A percentile compares a stretch with the other conserved stretches of the same genome.
Conservation (phyloP, 768 basidiomycete species). For the Panellus pusillus region DNA sequence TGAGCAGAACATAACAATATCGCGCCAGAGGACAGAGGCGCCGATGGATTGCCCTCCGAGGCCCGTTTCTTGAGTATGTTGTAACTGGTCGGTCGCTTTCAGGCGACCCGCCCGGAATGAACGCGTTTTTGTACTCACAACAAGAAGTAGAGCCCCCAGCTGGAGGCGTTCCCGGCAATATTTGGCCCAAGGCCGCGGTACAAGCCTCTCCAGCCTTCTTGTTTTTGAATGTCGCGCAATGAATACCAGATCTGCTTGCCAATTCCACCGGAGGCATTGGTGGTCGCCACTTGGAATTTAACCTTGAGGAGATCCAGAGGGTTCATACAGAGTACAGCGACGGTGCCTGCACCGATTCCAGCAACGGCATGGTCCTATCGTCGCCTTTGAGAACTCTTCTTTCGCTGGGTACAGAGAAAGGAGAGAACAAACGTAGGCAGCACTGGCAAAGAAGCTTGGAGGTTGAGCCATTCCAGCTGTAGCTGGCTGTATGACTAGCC, state of each 20-base stretch:
- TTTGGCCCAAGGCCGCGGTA: conserved; percentile 92
- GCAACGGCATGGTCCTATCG: conserved; percentile 91
- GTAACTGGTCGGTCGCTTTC: conserved; percentile 55
- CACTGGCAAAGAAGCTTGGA: conserved; percentile 40
- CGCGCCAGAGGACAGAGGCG: conserved; percentile 69
- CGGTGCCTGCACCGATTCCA: conserved; percentile 90
- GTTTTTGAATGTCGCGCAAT: conserved; percentile 67
- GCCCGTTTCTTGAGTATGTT: conserved; percentile 89
- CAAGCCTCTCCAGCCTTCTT: conserved; percentile 80
- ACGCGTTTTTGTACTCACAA: conserved; percentile 62
- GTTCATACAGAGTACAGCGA: conserved; percentile 94
- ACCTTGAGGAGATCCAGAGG: conserved; percentile 95
- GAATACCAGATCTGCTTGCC: conserved; percentile 77
- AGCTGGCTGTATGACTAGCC: conserved; percentile 1
- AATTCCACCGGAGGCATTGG: conserved; percentile 55
- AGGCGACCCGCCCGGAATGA: conserved; percentile 6
- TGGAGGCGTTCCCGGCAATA: conserved; percentile 90
- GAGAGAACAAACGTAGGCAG: conserved; percentile 21
- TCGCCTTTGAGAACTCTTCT: not conserved
- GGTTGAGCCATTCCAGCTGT: conserved; percentile 29
- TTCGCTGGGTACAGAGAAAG: no score
- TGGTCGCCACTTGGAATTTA: conserved; percentile 85
- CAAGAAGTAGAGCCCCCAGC: conserved; percentile 97
- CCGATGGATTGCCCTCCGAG: conserved; percentile 62
- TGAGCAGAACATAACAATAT: conserved; percentile 90